Evolutionary conservation across 805 yeast species (phyloP), one percentile per base, ranked within the genome.

Genomic region (Yarrowia sp.): DNA sequence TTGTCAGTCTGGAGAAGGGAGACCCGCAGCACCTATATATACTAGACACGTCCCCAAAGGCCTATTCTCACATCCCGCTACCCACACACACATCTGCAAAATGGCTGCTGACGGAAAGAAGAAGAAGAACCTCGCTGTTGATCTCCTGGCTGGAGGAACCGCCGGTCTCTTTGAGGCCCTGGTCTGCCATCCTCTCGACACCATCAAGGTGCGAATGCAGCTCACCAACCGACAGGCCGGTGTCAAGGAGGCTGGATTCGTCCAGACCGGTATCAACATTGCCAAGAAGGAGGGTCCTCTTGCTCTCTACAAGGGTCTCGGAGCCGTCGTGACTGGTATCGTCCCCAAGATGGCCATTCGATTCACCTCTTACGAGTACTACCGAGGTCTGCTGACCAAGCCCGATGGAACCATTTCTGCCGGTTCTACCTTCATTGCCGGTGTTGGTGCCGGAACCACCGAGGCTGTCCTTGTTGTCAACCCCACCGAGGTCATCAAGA

Each of bases 271-370:
- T 71, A 78, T 83, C 63, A 81, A 82, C 67, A 92, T 93, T 69
- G 90, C 86, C 65, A 81, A 82, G 66, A 85, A 89, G 67, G 98
- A 93, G 76, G 88, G 96, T 4, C 82, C 90, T 67, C 79, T 90
- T 64, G 93, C 97, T 4, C 83, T 93, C 31, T 93, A 93, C 80
- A 92, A 93, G 76, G 99, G 99, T 65, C 83, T 93, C 63, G 98
- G 98, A 33, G 98, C 99, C 22, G 99, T 93, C 66, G 90, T 92
- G 66, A 89, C 93, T 74, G 99, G 99, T 66, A 93, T 93, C 73
- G 96, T 93, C 62, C 99, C 99, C 66, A 93, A 93, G 76, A 93
- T 93, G 99, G 98, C 97, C 39, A 90, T 93, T 69, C 84, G 99
- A 74, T 93, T 93, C 80, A 88, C 97, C 45, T 89, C 98, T 3